Percentiles rank a stretch among this genome's conserved stretches.
These are phyloP conservation scores for Lodderomyces oxycetoniae DNA, from an alignment of 1,139 yeast species.

Conservation along the genomic window DNA sequence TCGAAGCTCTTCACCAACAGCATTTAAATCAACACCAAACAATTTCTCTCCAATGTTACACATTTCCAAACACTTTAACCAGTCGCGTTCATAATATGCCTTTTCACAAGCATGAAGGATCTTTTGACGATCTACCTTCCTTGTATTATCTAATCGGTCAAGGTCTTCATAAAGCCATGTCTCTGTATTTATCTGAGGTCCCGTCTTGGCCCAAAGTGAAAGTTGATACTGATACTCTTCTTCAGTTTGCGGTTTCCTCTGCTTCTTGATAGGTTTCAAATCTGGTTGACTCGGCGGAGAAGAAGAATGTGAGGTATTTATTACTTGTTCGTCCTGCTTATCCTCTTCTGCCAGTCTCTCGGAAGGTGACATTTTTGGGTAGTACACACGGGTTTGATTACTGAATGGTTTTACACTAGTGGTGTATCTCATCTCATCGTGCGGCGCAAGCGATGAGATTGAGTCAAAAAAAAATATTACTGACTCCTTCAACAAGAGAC, in stretches of 20 bases:
- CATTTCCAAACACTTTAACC: constrained; percentile 33
- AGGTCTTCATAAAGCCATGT: constrained; percentile 39
- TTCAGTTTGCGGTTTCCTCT: constrained; percentile 54
- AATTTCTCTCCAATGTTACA: constrained; percentile 22
- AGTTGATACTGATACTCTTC: constrained; percentile 49
- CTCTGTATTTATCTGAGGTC: constrained; percentile 48
- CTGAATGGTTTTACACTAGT: too few relatives aligned
- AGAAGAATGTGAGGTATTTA: too few relatives aligned
- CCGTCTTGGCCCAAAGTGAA: constrained; percentile 37
- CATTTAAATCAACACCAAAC: constrained; percentile 25
- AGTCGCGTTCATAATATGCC: constrained; percentile 46
- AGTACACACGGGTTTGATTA: too few relatives aligned
- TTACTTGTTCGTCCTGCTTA: too few relatives aligned
- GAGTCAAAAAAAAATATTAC: too few relatives aligned
- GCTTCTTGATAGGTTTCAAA: constrained; percentile 6
- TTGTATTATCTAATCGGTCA: constrained; percentile 19
- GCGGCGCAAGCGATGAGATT: too few relatives aligned
- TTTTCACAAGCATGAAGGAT: constrained; percentile 45
- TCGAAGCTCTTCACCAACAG: constrained; percentile 20
- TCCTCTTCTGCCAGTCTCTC: too few relatives aligned
- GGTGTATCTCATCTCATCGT: too few relatives aligned
- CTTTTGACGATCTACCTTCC: constrained; percentile 33
- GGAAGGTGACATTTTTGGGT: too few relatives aligned
- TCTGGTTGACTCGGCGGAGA: too few relatives aligned
- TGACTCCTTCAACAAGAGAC: too few relatives aligned